Base-by-base conservation (phyloP, 768 basidiomycete genomes). In the Termitomyces sp. region DNA sequence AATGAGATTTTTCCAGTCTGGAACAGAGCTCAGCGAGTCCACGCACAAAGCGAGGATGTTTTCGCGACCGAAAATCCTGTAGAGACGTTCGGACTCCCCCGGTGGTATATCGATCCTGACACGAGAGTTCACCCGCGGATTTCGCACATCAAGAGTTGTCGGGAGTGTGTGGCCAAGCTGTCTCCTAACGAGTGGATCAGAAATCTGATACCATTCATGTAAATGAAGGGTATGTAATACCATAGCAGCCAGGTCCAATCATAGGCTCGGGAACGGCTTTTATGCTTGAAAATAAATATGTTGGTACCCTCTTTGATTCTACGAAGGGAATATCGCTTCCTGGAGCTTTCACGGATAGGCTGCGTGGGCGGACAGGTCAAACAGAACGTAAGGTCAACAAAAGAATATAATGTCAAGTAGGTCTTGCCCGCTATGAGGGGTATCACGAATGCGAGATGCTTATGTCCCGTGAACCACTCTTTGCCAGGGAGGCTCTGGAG, bases 201-300 rank as follows among this genome's bases (percentile, higher is more conserved):
- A 23, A 30, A 47, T 30, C 54, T 23, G 47, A 46, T 42, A 44
- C 44, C n/a, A 45, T 41, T 44, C 11, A 34, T 3, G 54, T 25
- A 39, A 48, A 52, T 8, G 41, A 30, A n/a, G n/a, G n/a, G n/a
- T n/a, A n/a, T n/a, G n/a, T 7, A 39, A 39, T 61, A 86, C 94
- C 91, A 94, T 45, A 97, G 73, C 52, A 83, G 79, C 94, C 94
- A 97, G 44, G 84, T 76, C 95, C 95, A 98, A 68, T 97, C 94
- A 39, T 82, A 77, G 1, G 90, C 87, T 51, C 92, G 76, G 5
- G 88, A 85, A 28, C 90, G 82, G 59, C 84, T 85, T 67, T 88
- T 91, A 17, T 77, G 63, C 64, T 96, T 95, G 70, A 95, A 90
- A 28, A 96, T 77, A 68, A 94, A 96, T 27, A 96, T 81, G 60